Base-by-base conservation (phyloP, 331 rosid species). In the Rosa hybrid region DNA sequence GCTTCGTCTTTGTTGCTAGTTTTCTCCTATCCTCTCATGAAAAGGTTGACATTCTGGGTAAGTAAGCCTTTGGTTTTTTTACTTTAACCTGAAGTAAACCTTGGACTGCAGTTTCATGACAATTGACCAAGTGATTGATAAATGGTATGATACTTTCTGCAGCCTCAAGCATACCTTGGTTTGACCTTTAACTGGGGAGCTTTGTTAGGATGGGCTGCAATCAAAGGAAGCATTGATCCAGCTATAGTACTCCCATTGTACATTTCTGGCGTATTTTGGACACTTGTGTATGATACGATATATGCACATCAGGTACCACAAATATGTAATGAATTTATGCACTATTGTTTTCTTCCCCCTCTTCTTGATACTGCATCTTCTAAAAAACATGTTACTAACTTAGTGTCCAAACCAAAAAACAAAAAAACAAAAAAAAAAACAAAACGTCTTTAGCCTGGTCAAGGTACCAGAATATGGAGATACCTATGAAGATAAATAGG, bases 151-250 rank as follows among this genome's bases (percentile, higher is more conserved):
- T 71, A 49, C 78, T 56, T 81, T 76, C 79, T 82, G 78, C 87
- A 94, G 98, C 98, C 98, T 84, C 98, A 94, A 89, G 98, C 98
- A 53, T 94, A 39, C 86, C 90, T 92, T 74, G 98, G 98, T 75
- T 75, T 94, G 83, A 86, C 98, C 78, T 92, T 92, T 84, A 94
- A 94, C 41, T 94, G 98, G 98, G 98, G 98, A 77, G 97, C 98
- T 78, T 83, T 94, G 38, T 85, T 94, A 83, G 98, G 98, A 78
- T 94, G 98, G 98, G 82, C 98, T 48, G 98, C 98, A 14, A 25
- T 94, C 76, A 91, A 78, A 85, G 94, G 97, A 84, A 86, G 86
- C 84, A 78, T 93, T 81, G 96, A 95, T 81, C 97, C 92, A 81
- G 78, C 89, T 56, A 72, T 91, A 44, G 96, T 95, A 75, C 84